Evolutionary conservation across 805 yeast genomes (phyloP).

Genomic region (Tetrapisispora iriomotensis): DNA sequence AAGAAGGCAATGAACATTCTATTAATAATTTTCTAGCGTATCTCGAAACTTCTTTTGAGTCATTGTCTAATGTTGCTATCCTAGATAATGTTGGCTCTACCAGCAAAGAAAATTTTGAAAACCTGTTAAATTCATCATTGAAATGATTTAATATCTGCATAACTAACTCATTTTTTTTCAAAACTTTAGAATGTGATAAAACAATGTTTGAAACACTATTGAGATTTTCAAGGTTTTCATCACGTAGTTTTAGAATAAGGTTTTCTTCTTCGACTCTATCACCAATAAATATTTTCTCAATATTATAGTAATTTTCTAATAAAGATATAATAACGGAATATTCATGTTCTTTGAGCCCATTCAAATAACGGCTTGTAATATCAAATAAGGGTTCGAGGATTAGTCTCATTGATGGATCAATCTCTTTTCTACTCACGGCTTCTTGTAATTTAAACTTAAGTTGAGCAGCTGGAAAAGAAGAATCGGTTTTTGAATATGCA

Average conservation of each 20-base stretch:
- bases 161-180: conserved; percentile 83
- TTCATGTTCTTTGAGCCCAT: conserved; percentile 80
- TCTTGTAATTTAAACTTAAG: conserved; percentile 61
- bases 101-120: conserved; percentile 55
- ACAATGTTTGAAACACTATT: conserved; percentile 60
- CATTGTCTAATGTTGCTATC: conserved; percentile 80
- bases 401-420: conserved; percentile 44
- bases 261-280: conserved; percentile 75
- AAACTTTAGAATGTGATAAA: conserved; percentile 85
- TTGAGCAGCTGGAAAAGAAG: conserved; percentile 90
- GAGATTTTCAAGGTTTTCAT: conserved; percentile 69
- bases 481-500: conserved; percentile 51
- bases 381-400: conserved; percentile 64
- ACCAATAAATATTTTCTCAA: conserved; percentile 72
- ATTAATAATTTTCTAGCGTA: conserved; percentile 93
- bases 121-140: conserved; percentile 63
- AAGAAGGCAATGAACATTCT: conserved; percentile 93
- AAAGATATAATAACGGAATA: conserved; percentile 60
- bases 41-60: conserved; percentile 84
- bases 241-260: conserved; percentile 77
- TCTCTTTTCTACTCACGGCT: conserved; percentile 38
- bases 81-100: conserved; percentile 64
- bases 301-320: conserved; percentile 60
- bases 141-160: conserved; percentile 76
- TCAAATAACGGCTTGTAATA: conserved; percentile 57